Base-by-base conservation (phyloP, 192 early-diverging fungal species). In the Spizellomyces punctatus region DNA sequence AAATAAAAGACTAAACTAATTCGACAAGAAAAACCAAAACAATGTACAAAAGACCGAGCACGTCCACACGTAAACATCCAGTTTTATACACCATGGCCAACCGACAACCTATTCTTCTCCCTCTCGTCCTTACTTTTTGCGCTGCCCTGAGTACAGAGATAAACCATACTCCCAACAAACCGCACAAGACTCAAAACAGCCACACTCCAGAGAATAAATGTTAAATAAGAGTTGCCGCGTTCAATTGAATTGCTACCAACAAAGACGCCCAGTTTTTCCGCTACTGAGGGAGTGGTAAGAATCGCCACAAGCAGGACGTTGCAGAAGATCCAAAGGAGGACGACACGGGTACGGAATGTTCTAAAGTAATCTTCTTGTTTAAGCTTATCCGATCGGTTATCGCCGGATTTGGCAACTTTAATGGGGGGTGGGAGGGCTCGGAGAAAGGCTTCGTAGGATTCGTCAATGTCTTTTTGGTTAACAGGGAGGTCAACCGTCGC, bases 161-260 rank as follows among this genome's bases (percentile, higher is more conserved):
- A 82, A 16, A 69, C 75, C 61, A 75, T 69, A 67, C 88, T 87
- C 7, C 95, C 95, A 22, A 91, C 65, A 78, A 94, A 94, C 58
- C 95, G 82, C 56, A 93, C 78, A 0, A 88, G 78, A 19, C 87
- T 78, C 70, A 96, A 76, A 0, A 73, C 87, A 4, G 90, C 87
- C 10, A 95, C 91, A 41, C 84, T 85, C 91, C 92, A 96, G 44
- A 81, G 54, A 22, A 71, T 65, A 48, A 81, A 78, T 6, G 79
- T 78, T 17, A 81, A 67, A 58, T 71, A 81, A 7, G 76, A 63
- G 63, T 81, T 81, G 41, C 63, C 62, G 9, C 49, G 16, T 21
- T 52, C 64, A 48, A 8, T 27, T 21, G 21, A 41, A 7, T n/a
- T 45, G 4, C 10, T 43, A 42, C 58, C 50, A 3, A 67, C 67